A percentile compares a stretch with the other conserved stretches of the same genome.
Conservation (phyloP, 805 yeast species). For the Metschnikowia borealis region DNA sequence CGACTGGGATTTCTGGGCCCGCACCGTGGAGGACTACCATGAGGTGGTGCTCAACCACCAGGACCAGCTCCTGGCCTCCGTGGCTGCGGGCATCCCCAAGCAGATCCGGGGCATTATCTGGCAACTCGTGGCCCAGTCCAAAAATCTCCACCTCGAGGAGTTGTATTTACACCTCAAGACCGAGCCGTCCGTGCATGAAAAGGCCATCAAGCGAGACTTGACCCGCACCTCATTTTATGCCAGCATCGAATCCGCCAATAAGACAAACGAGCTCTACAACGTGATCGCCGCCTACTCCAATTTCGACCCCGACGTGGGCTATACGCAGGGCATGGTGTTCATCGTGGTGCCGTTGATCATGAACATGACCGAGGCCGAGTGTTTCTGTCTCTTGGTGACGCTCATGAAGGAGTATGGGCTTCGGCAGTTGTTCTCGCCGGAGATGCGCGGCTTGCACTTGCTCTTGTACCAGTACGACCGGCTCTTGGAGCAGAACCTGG, state of each 20-base stretch:
- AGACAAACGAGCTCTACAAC: conserved; percentile 60
- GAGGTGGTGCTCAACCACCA: conserved; percentile 60
- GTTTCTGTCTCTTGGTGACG: conserved; percentile 74
- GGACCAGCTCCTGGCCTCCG: conserved; percentile 52
- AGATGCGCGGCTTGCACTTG: conserved; percentile 90
- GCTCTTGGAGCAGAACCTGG: conserved; percentile 70
- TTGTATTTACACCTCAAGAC: conserved; percentile 49
- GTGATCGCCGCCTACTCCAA: conserved; percentile 81
- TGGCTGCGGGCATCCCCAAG: conserved; percentile 72
- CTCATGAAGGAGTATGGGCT: conserved; percentile 84
- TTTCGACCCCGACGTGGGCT: conserved; percentile 90
- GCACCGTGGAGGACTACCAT: conserved; percentile 74
- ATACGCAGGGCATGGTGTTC: conserved; percentile 98
- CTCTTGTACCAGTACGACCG: conserved; percentile 88
- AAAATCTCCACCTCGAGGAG: conserved; percentile 59
- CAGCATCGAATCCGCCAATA: conserved; percentile 48
- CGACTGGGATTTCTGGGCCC: conserved; percentile 88
- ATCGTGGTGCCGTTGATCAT: conserved; percentile 79
- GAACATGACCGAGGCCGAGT: conserved; percentile 78
- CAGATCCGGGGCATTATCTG: conserved; percentile 87
- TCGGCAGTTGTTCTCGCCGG: conserved; percentile 73
- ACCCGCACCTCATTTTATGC: conserved; percentile 82
- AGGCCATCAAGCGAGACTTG: conserved; percentile 75
- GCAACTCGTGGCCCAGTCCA: conserved; percentile 84
- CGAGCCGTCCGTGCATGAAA: conserved; percentile 59